phyloP scores from a whole-genome alignment of 1,139 yeast species.

The Wickerhamomyces sp. region DNA sequence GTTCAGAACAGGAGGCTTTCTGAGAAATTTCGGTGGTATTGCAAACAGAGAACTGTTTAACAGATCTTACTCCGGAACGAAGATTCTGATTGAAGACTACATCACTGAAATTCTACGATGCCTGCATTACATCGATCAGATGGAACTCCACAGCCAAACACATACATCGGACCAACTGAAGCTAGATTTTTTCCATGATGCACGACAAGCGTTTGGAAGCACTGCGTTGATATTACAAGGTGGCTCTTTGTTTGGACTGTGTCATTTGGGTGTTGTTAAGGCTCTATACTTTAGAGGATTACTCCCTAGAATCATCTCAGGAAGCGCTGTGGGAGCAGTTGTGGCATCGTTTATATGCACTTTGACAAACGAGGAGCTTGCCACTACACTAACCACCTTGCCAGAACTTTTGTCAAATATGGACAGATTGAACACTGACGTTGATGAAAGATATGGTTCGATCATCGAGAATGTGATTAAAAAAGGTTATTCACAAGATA shows the following conservation, averaged over 20 bases:
- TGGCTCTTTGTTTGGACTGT: conserved; percentile 87
- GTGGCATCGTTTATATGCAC: conserved; percentile 85
- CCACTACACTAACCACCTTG: conserved; percentile 26
- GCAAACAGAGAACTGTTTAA: conserved; percentile 75
- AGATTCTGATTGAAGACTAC: conserved; percentile 81
- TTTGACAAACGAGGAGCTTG: conserved; percentile 43
- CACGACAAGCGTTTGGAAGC: conserved; percentile 83
- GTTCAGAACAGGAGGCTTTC: conserved; percentile 69
- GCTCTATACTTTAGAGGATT: conserved; percentile 69
- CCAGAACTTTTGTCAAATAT: conserved; percentile 29
- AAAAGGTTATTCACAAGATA: conserved; percentile 83
- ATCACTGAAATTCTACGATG: conserved; percentile 70
- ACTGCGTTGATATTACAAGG: conserved; percentile 91
- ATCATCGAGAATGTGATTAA: conserved; percentile 61
- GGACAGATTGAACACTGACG: conserved; percentile 46
- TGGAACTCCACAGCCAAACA: conserved; percentile 13
- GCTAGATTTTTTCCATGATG: conserved; percentile 83
- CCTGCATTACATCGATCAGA: conserved; percentile 43
- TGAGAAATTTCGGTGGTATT: conserved; percentile 89
- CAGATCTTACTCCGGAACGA: conserved; percentile 84
- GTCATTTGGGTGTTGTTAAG: conserved; percentile 88
- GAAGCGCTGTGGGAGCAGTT: conserved; percentile 91
- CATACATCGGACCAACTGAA: conserved; percentile 40
- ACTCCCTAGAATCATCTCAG: conserved; percentile 83
- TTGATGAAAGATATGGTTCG: conserved; percentile 60